phyloP scores from a whole-genome alignment of 2,329 filamentous ascomycete genomes.

The Pseudogymnoascus sp. region DNA sequence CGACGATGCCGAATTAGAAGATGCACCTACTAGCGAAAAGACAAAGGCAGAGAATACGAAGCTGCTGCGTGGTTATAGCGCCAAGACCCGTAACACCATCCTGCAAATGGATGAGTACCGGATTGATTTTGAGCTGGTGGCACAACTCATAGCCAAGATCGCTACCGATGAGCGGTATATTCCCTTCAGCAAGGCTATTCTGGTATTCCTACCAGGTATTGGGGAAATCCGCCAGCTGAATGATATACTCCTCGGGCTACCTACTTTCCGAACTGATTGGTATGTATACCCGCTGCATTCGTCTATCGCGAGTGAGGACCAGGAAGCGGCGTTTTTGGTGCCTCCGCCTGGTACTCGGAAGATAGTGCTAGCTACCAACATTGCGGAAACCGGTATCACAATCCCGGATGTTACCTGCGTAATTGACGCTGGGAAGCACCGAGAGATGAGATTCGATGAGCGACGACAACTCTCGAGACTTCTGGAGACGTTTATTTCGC shows the following conservation, averaged over 20 bases:
- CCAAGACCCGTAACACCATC: constrained; percentile 65
- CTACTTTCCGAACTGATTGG: constrained; percentile 69
- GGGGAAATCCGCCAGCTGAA: constrained; percentile 86
- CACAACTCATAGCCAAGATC: constrained; percentile 69
- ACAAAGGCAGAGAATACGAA: constrained; percentile 48
- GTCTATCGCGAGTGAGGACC: constrained; percentile 89
- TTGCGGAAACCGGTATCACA: constrained; percentile 96
- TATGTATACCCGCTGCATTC: constrained; percentile 86
- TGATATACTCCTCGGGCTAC: constrained; percentile 71
- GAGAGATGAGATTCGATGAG: constrained; percentile 96
- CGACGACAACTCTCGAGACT: constrained; percentile 81
- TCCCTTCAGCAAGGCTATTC: constrained; percentile 75
- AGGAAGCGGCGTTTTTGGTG: constrained; percentile 83
- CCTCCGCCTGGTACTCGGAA: constrained; percentile 78
- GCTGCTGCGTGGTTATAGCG: constrained; percentile 64
- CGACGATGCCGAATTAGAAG: constrained; percentile 45
- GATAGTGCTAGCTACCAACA: constrained; percentile 94
- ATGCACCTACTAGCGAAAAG: constrained; percentile 38
- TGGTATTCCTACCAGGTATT: constrained; percentile 93
- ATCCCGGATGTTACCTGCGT: constrained; percentile 97
- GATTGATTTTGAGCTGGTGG: constrained; percentile 81
- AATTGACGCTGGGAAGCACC: constrained; percentile 92
- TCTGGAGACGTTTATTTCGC: constrained; percentile 90
- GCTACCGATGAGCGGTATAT: constrained; percentile 57
- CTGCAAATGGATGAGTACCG: constrained; percentile 79